These are phyloP conservation scores for Xylariaceae sp. DNA, from an alignment of 2,329 filamentous ascomycete species.

Conservation along the genomic window DNA sequence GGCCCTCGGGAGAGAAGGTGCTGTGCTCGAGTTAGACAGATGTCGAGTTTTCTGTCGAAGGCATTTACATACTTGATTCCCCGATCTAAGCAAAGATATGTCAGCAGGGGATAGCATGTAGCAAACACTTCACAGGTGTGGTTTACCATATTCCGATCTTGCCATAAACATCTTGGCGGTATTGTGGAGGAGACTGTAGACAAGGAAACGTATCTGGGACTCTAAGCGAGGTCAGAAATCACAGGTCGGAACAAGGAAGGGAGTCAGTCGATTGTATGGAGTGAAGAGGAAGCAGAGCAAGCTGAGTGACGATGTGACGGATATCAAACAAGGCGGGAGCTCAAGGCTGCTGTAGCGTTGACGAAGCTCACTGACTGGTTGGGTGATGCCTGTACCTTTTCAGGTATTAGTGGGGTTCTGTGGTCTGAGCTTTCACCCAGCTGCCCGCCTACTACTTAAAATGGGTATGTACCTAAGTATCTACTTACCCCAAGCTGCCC, in stretches of 20 bases:
- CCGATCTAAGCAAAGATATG: slow-evolving; percentile 64
- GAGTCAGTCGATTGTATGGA: slow-evolving; percentile 11
- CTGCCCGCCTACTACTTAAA: too few relatives aligned
- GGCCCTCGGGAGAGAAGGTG: slow-evolving; percentile 99
- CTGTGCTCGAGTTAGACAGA: slow-evolving; percentile 40
- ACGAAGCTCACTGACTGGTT: slow-evolving; percentile 27
- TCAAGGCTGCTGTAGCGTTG: slow-evolving; percentile 34
- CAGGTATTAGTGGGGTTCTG: background rate
- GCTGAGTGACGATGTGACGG: slow-evolving; percentile 19
- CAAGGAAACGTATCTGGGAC: background rate
- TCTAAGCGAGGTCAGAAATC: background rate
- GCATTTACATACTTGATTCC: slow-evolving; percentile 81
- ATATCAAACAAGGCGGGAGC: too few relatives aligned
- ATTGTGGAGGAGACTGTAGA: slow-evolving; percentile 26
- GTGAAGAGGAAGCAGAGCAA: slow-evolving; percentile 2
- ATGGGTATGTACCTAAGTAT: too few relatives aligned
- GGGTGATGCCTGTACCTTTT: slow-evolving; percentile 1
- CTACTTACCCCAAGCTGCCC: too few relatives aligned
- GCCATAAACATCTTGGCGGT: slow-evolving; percentile 93
- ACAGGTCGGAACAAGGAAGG: slow-evolving; percentile 7
- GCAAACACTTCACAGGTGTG: slow-evolving; percentile 3
- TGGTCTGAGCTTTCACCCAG: slow-evolving; percentile 8
- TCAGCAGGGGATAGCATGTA: slow-evolving; percentile 17
- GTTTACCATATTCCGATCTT: slow-evolving; percentile 95
- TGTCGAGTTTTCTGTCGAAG: slow-evolving; percentile 1